Evolutionary conservation across 129 eudicot genomes (phyloP).

Genomic region (Flaveria ramosissima): DNA sequence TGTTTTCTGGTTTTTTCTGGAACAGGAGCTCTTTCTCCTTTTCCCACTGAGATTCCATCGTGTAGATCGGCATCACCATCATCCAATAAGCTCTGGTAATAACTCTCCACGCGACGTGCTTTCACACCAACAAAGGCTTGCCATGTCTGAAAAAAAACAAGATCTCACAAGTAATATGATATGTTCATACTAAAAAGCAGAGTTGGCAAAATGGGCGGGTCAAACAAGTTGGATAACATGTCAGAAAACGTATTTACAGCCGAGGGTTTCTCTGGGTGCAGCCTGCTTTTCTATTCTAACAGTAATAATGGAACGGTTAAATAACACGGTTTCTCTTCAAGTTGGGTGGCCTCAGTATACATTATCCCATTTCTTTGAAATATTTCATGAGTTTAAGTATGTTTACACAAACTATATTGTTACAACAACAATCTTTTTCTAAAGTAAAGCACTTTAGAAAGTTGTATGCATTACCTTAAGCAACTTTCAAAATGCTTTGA

Average conservation of each 20-base stretch:
- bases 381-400: no score
- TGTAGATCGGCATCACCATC: conserved; percentile 36
- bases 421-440: neutral
- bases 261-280: no score
- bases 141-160: conserved; percentile 65
- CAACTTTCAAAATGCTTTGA: neutral
- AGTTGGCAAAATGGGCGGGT: neutral
- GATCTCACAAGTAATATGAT: neutral
- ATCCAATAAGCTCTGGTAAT: conserved; percentile 74
- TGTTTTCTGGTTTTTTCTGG: conserved; percentile 83
- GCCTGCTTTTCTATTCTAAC: no score
- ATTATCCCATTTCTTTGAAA: no score
- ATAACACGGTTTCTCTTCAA: no score
- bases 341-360: no score
- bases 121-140: conserved; percentile 96
- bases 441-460: neutral
- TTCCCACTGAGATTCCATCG: conserved; percentile 9
- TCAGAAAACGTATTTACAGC: no score
- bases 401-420: neutral
- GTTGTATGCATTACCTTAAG: neutral
- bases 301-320: no score
- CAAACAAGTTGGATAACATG: neutral
- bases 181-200: no score
- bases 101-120: conserved; percentile 73
- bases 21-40: conserved; percentile 21